These are phyloP conservation scores for Teratosphaeria zuluensis DNA, from an alignment of 2,329 filamentous ascomycete species.

Conservation along the genomic window DNA sequence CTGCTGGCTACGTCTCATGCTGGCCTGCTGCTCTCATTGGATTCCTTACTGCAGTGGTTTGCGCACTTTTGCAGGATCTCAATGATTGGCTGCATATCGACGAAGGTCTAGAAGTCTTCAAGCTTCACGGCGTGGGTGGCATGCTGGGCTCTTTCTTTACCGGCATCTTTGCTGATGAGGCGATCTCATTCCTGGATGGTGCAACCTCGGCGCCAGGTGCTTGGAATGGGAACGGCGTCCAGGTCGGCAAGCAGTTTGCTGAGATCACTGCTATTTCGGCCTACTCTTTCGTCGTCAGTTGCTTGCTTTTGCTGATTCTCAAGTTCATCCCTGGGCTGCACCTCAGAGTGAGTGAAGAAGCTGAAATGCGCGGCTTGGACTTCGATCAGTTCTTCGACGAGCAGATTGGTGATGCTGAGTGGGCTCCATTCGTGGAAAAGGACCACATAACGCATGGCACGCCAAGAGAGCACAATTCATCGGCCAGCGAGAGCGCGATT, in stretches of 20 bases:
- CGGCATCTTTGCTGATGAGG: slow-evolving; percentile 45
- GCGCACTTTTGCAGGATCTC: slow-evolving; percentile 40
- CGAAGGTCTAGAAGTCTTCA: slow-evolving; percentile 52
- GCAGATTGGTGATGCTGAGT: slow-evolving; percentile 36
- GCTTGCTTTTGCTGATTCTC: slow-evolving; percentile 42
- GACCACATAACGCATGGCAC: slow-evolving; percentile 5
- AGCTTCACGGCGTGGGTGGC: slow-evolving; percentile 48
- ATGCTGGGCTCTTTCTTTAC: slow-evolving; percentile 50
- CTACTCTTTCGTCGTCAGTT: slow-evolving; percentile 46
- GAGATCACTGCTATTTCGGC: slow-evolving; percentile 45
- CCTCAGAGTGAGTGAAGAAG: slow-evolving; percentile 45
- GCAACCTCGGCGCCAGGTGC: slow-evolving; percentile 38
- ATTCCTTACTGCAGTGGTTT: slow-evolving; percentile 45
- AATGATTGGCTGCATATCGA: slow-evolving; percentile 48
- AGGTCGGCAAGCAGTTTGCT: slow-evolving; percentile 47
- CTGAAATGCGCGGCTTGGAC: slow-evolving; percentile 47
- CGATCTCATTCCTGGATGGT: slow-evolving; percentile 42
- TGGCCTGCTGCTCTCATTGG: slow-evolving; percentile 49
- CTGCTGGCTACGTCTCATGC: slow-evolving; percentile 42
- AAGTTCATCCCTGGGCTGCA: slow-evolving; percentile 47
- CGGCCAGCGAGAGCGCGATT: neutral
- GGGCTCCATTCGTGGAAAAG: slow-evolving; percentile 2
- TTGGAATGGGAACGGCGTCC: slow-evolving; percentile 46
- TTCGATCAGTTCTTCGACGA: slow-evolving; percentile 48
- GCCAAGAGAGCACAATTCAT: neutral